phyloP scores from a whole-genome alignment of 2,329 filamentous ascomycete genomes.

The Claviceps africana region DNA sequence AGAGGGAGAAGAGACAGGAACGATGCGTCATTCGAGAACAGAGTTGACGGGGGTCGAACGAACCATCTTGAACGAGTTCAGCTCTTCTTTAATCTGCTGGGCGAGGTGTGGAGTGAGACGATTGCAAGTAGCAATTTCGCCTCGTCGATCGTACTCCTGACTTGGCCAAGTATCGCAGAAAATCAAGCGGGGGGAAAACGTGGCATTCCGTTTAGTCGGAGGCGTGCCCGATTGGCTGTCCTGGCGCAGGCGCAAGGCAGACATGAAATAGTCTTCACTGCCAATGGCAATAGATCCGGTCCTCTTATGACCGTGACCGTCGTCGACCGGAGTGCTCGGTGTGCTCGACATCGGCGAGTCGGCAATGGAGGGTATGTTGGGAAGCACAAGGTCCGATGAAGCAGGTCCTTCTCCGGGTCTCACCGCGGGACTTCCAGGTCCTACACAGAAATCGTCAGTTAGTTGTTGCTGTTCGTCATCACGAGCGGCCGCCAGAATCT shows the following conservation, averaged over 20 bases:
- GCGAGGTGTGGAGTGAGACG: slow-evolving; percentile 91
- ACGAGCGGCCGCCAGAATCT: background rate
- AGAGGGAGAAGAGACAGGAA: background rate
- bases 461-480: background rate
- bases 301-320: slow-evolving; percentile 51
- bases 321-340: slow-evolving; percentile 77
- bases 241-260: slow-evolving; percentile 55
- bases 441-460: slow-evolving; percentile 19
- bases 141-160: slow-evolving; percentile 88
- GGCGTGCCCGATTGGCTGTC: slow-evolving; percentile 74
- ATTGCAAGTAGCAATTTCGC: slow-evolving; percentile 95
- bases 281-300: slow-evolving; percentile 59
- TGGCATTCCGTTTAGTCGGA: slow-evolving; percentile 51
- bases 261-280: slow-evolving; percentile 82
- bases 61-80: slow-evolving; percentile 96
- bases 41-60: background rate
- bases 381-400: slow-evolving; percentile 36
- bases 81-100: slow-evolving; percentile 98
- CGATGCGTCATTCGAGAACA: background rate
- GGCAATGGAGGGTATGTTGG: slow-evolving; percentile 46
- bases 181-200: slow-evolving; percentile 83
- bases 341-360: slow-evolving; percentile 77
- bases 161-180: slow-evolving; percentile 96
- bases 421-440: slow-evolving; percentile 53
- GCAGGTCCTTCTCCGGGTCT: slow-evolving; percentile 44